Percentiles rank a stretch among this genome's conserved stretches.
Evolutionary conservation across 2,329 filamentous ascomycete genomes (phyloP).

Genomic region (Acephala macrosclerotiorum): DNA sequence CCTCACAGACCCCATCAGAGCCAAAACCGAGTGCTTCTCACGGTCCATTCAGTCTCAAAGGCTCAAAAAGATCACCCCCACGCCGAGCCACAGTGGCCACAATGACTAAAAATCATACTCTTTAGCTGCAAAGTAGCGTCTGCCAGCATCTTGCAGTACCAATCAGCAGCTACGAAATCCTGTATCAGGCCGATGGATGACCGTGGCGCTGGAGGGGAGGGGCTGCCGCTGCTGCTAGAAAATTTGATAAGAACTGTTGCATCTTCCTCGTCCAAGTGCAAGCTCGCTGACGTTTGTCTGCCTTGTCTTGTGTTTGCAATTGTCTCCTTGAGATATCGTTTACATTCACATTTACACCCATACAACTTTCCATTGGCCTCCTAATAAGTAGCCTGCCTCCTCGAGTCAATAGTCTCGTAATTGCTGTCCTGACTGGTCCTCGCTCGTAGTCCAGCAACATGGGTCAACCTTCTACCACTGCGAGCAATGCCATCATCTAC

Average conservation of each 20-base stretch:
- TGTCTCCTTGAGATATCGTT: neutral
- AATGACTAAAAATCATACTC: neutral
- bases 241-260: neutral
- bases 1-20: no score
- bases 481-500: slow-evolving; percentile 86
- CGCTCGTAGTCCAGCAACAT: slow-evolving; percentile 52
- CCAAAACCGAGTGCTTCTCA: no score
- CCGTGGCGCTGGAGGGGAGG: neutral
- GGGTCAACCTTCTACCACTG: slow-evolving; percentile 75
- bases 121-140: neutral
- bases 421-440: neutral
- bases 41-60: neutral
- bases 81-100: neutral
- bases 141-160: neutral
- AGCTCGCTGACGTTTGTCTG: neutral
- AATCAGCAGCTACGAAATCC: neutral
- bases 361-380: neutral
- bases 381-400: neutral
- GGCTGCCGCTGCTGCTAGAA: neutral
- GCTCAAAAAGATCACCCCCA: neutral
- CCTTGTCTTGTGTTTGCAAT: neutral
- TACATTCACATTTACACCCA: neutral
- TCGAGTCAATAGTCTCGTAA: neutral
- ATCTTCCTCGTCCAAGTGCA: neutral
- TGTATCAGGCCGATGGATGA: neutral